Conservation (phyloP, 257 asterid genomes). For the Ligustrum vulgare region DNA sequence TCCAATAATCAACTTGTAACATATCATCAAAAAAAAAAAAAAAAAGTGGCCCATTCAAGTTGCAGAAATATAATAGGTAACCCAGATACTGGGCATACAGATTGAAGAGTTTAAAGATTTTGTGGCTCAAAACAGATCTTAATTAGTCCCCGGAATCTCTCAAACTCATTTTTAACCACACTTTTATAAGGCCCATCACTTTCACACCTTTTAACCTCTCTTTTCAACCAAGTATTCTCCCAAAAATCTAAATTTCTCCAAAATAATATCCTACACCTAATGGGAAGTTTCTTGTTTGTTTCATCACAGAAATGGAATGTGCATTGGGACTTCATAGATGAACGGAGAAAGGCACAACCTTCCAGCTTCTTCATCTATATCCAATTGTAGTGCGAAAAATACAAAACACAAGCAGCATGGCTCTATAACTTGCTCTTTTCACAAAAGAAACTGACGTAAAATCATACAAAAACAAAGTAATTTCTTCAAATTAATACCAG, state of each 20-base stretch:
- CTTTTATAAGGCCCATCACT: too few relatives aligned
- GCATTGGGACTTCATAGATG: neutral
- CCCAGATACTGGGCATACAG: neutral
- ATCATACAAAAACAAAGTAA: neutral
- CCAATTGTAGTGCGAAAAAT: neutral
- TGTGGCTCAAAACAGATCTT: neutral
- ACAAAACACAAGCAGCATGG: neutral
- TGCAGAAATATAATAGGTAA: neutral
- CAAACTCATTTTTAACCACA: too few relatives aligned
- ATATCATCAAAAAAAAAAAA: neutral
- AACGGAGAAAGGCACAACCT: neutral
- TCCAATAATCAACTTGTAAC: constrained; percentile 7
- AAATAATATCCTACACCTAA: too few relatives aligned
- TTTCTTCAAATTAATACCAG: neutral
- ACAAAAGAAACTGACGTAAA: neutral
- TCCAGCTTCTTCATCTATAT: neutral
- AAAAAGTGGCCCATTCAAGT: neutral
- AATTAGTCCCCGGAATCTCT: too few relatives aligned
- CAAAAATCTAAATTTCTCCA: too few relatives aligned
- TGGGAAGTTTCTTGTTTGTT: neutral
- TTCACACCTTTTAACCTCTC: too few relatives aligned
- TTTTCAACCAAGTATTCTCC: too few relatives aligned
- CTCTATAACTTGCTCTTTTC: neutral
- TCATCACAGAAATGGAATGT: neutral
- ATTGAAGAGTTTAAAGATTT: neutral